A percentile compares a stretch with the other conserved stretches of the same genome.
Evolutionary conservation across 495 filamentous ascomycete species (phyloP).

Genomic region (Penicillium crystallinum): DNA sequence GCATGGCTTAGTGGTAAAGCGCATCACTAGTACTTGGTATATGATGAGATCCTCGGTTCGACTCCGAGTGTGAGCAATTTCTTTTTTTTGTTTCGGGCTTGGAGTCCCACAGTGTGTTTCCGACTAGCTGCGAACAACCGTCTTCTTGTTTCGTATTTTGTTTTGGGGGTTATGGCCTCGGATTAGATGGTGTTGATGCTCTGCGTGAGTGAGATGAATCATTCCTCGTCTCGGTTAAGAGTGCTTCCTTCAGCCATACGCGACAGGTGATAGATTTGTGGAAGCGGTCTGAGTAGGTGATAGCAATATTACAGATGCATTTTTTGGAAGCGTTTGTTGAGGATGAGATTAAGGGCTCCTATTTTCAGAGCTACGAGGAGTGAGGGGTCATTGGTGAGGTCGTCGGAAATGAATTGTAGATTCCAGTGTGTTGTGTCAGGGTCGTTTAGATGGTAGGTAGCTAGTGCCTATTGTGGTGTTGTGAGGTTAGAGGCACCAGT

Average conservation of each 20-base stretch:
- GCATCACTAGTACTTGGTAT: constrained; percentile 8
- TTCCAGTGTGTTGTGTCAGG: neutral
- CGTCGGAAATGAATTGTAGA: neutral
- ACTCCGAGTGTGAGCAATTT: constrained; percentile 11
- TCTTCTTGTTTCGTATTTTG: neutral
- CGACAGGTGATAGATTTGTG: neutral
- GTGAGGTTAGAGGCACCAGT: neutral
- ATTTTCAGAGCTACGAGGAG: neutral
- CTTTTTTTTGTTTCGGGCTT: neutral
- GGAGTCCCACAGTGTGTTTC: no score
- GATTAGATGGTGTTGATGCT: neutral
- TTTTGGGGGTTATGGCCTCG: neutral
- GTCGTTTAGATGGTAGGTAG: neutral
- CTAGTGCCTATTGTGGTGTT: neutral
- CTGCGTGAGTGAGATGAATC: neutral
- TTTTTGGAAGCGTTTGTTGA: neutral
- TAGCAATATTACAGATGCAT: no score
- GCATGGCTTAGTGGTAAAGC: constrained; percentile 12
- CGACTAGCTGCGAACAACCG: neutral
- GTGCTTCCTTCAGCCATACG: neutral
- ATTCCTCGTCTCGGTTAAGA: neutral
- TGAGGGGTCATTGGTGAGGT: neutral
- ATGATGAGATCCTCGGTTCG: constrained; percentile 12
- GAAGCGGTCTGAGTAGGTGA: neutral
- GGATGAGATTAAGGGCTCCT: neutral